phyloP scores from a whole-genome alignment of 345 rosid species.

The Raphanus sativus region DNA sequence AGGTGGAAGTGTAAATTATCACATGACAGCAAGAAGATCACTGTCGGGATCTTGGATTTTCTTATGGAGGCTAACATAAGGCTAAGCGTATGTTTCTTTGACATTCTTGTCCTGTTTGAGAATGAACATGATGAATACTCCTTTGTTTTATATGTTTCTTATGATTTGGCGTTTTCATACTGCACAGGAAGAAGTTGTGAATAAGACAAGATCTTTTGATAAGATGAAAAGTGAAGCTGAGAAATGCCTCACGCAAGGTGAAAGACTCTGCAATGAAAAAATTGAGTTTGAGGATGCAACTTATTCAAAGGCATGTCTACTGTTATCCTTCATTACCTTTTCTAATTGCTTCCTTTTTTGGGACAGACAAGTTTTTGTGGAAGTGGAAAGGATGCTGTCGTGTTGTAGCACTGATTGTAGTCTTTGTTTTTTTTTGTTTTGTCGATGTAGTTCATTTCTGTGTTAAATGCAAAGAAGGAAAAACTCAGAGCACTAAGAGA shows the following conservation, averaged over 20 bases:
- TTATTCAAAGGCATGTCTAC: constrained; percentile 62
- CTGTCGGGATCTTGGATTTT: constrained; percentile 67
- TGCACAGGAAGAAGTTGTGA: constrained; percentile 63
- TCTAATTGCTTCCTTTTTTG: neutral
- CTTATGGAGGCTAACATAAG: constrained; percentile 81
- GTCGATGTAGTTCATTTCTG: constrained; percentile 56
- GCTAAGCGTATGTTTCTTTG: constrained; percentile 55
- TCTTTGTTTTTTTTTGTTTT: neutral
- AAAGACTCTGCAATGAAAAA: constrained; percentile 57
- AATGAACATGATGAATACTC: neutral
- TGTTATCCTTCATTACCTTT: neutral
- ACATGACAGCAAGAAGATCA: constrained; percentile 50
- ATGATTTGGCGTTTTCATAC: neutral
- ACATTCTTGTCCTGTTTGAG: neutral
- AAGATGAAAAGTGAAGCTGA: constrained; percentile 71
- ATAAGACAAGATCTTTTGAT: constrained; percentile 53
- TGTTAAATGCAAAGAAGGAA: constrained; percentile 76
- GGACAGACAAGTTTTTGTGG: neutral
- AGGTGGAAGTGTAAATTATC: constrained; percentile 77
- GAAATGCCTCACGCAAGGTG: constrained; percentile 68
- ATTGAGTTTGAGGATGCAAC: constrained; percentile 64
- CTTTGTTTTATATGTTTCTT: neutral
- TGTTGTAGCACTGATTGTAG: neutral
- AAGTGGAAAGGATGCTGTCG: neutral
- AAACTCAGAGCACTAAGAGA: constrained; percentile 82